Evolutionary conservation across 139 green algal species (phyloP).

Genomic region (Micractinium sp.): DNA sequence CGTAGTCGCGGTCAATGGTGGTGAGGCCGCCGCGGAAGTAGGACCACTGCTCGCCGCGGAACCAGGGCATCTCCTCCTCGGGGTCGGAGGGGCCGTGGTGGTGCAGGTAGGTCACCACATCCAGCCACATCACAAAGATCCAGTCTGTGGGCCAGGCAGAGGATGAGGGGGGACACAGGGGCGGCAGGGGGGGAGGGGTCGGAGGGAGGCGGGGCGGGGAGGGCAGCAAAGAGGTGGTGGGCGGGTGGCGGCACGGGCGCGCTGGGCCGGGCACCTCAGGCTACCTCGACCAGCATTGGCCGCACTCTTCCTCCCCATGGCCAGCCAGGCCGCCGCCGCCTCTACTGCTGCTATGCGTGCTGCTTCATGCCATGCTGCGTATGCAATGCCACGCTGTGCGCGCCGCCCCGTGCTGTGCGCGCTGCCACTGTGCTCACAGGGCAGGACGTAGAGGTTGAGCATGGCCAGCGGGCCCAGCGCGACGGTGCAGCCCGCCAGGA

Average conservation of each 20-base stretch:
- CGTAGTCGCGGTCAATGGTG: constrained; percentile 91
- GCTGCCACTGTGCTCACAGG: constrained; percentile 66
- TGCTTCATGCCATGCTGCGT: background rate
- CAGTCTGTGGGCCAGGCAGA: constrained; percentile 45
- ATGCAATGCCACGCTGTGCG: no score
- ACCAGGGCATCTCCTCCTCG: constrained; percentile 92
- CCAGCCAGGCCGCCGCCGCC: background rate
- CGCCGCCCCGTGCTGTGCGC: no score
- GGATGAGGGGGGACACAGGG: background rate
- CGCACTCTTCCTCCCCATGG: no score
- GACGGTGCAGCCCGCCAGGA: constrained; percentile 78
- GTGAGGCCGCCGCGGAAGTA: constrained; percentile 94
- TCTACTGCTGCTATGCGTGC: no score
- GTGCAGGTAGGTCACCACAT: constrained; percentile 97
- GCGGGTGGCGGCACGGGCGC: background rate
- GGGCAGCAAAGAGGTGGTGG: background rate
- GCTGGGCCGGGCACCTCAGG: background rate
- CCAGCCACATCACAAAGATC: constrained; percentile 93
- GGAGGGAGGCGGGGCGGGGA: background rate
- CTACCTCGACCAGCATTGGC: background rate
- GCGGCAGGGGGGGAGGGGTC: no score
- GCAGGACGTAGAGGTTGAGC: constrained; percentile 92
- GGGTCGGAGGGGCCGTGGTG: constrained; percentile 84
- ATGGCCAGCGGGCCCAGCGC: constrained; percentile 79
- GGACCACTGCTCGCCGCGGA: constrained; percentile 89